Percentiles rank a stretch among this genome's conserved stretches.
phyloP scores from a whole-genome alignment of 2,329 filamentous ascomycete genomes.

The Paracorniculantispora psalliotae region DNA sequence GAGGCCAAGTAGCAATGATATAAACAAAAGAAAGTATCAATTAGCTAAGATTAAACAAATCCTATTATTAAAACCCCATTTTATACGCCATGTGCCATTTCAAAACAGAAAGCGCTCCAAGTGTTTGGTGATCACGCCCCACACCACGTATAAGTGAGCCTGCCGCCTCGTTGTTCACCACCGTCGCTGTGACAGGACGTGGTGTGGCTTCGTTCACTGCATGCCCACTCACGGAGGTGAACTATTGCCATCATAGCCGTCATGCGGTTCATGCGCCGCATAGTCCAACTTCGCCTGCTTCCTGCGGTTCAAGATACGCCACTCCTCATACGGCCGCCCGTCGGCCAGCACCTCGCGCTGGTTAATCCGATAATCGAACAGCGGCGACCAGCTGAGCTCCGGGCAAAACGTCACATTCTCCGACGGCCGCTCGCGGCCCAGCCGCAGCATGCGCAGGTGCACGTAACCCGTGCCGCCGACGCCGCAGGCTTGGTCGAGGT shows the following conservation, averaged over 20 bases:
- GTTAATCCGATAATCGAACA: background rate
- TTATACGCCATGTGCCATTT: too few species aligned
- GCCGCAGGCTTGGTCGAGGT: constrained; percentile 1
- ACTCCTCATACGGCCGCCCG: constrained; percentile 1
- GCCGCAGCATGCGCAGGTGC: background rate
- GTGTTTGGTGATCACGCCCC: too few species aligned
- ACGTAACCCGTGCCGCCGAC: background rate
- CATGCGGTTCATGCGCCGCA: background rate
- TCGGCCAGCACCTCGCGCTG: background rate
- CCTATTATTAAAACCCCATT: too few species aligned
- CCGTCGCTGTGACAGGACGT: too few species aligned
- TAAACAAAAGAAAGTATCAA: too few species aligned
- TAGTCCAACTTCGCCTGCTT: background rate
- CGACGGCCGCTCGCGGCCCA: background rate
- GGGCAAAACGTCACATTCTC: background rate
- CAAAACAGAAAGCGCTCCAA: too few species aligned
- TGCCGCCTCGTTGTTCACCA: too few species aligned
- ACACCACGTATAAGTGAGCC: too few species aligned
- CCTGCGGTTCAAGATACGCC: background rate
- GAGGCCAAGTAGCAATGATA: too few species aligned
- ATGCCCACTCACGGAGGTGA: background rate
- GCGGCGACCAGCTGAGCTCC: background rate
- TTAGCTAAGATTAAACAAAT: too few species aligned
- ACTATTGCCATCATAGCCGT: background rate
- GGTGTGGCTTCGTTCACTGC: too few species aligned